Conservation (phyloP, 1,139 yeast species). For the Groenewaldozyma sp. region DNA sequence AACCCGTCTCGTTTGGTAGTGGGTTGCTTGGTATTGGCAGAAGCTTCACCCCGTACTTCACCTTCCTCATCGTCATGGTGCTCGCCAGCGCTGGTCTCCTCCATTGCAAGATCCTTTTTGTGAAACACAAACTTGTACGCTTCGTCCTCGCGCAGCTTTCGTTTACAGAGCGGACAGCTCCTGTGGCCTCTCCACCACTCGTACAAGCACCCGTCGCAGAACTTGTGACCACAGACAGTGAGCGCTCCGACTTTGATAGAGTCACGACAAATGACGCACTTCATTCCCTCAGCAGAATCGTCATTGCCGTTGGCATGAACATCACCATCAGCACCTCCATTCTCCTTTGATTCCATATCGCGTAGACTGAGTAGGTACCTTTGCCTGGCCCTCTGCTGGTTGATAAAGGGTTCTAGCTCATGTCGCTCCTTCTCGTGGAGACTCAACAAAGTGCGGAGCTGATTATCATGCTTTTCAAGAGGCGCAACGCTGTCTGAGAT, state of each 20-base stretch:
- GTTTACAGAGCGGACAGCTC: slow-evolving; percentile 75
- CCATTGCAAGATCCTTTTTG: slow-evolving; percentile 9
- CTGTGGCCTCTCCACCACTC: slow-evolving; percentile 55
- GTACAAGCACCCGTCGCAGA: slow-evolving; percentile 65
- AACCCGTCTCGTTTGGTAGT: not conserved
- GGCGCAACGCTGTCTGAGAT: slow-evolving; percentile 67
- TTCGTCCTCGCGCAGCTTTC: slow-evolving; percentile 35
- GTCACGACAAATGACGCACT: slow-evolving; percentile 72
- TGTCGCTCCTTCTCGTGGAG: slow-evolving; percentile 15
- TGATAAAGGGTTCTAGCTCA: slow-evolving; percentile 12
- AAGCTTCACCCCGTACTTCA: not conserved
- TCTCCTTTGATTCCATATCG: slow-evolving; percentile 10
- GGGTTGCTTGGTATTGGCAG: too few relatives aligned
- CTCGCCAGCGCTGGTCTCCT: slow-evolving; percentile 5
- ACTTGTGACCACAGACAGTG: slow-evolving; percentile 85
- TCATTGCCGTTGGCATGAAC: slow-evolving; percentile 4
- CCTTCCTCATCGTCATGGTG: slow-evolving; percentile 1
- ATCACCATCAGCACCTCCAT: slow-evolving; percentile 13
- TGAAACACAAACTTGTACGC: slow-evolving; percentile 50
- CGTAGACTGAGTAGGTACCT: slow-evolving; percentile 50
- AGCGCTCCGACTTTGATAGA: slow-evolving; percentile 64
- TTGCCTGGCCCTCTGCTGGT: slow-evolving; percentile 31
- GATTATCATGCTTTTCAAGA: slow-evolving; percentile 21
- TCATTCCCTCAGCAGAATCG: slow-evolving; percentile 33
- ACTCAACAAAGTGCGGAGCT: slow-evolving; percentile 9